phyloP scores from a whole-genome alignment of 163 green algal species.

The Chlorella variabilis region DNA sequence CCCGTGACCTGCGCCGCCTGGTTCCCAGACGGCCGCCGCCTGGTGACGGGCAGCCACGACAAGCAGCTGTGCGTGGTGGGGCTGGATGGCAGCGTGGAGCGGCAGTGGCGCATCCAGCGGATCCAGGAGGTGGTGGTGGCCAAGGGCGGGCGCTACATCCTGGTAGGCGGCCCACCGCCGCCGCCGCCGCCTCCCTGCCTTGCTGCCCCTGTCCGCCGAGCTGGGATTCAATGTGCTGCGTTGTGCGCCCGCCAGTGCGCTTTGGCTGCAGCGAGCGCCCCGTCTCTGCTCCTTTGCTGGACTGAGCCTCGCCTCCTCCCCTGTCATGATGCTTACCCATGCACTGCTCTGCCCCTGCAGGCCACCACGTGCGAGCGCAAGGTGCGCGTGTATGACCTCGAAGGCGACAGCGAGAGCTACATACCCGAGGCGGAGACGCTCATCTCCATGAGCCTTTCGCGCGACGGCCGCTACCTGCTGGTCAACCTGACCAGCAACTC shows the following conservation, averaged over 20 bases:
- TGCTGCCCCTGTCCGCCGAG: too few species aligned
- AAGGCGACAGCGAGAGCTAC: slow-evolving; percentile 31
- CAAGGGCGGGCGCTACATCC: slow-evolving; percentile 27
- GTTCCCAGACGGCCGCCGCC: slow-evolving; percentile 78
- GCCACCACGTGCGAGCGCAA: slow-evolving; percentile 38
- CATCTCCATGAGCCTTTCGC: slow-evolving; percentile 75
- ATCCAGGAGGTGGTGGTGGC: slow-evolving; percentile 35
- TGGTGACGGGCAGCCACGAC: slow-evolving; percentile 71
- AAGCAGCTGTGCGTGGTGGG: slow-evolving; percentile 49
- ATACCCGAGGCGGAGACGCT: slow-evolving; percentile 63
- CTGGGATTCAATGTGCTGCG: too few species aligned
- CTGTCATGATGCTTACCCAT: too few species aligned
- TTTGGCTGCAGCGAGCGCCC: too few species aligned
- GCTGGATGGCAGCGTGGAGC: slow-evolving; percentile 19
- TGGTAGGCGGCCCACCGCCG: background rate
- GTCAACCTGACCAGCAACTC: slow-evolving; percentile 66
- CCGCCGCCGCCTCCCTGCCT: too few species aligned
- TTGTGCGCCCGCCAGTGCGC: too few species aligned
- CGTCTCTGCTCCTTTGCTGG: too few species aligned
- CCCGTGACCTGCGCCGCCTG: slow-evolving; percentile 78
- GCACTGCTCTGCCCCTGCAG: too few species aligned
- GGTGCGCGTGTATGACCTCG: slow-evolving; percentile 43
- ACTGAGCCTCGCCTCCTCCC: too few species aligned
- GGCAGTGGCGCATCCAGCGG: slow-evolving; percentile 33
- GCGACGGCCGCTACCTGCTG: slow-evolving; percentile 74